Conservation (phyloP, 768 basidiomycete species). For the Russula brevipes region DNA sequence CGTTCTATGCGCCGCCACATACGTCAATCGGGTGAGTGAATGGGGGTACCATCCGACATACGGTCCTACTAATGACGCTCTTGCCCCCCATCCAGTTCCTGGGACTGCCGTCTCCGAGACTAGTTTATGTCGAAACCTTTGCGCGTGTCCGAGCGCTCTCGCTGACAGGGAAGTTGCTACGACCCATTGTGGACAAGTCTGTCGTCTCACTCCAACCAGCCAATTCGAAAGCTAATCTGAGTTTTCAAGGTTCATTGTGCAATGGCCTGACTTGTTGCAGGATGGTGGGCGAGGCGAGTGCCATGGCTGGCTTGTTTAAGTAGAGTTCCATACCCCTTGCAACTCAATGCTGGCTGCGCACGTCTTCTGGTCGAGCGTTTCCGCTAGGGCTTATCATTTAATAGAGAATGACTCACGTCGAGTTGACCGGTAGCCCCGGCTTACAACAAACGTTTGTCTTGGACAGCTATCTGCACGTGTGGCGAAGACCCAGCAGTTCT, state of each 20-base stretch:
- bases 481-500: neutral
- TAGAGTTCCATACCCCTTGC: neutral
- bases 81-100: conserved; percentile 50
- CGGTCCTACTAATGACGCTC: conserved; percentile 4
- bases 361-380: neutral
- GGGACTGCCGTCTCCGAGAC: conserved; percentile 59
- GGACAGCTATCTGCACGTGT: neutral
- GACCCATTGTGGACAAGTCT: conserved; percentile 76
- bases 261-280: conserved; percentile 68
- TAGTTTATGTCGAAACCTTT: conserved; percentile 92
- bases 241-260: conserved; percentile 69
- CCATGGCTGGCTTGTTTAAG: conserved; percentile 62
- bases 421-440: neutral
- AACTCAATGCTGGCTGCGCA: neutral
- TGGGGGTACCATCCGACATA: conserved; percentile 1
- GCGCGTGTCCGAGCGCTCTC: conserved; percentile 80
- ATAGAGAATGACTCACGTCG: neutral
- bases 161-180: conserved; percentile 76
- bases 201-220: neutral
- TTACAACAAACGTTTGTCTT: neutral
- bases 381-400: neutral
- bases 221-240: conserved; percentile 7
- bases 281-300: conserved; percentile 44
- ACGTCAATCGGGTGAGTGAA: conserved; percentile 60
- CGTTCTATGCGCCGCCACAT: conserved; percentile 63